Evolutionary conservation across 164 flowering plant genomes (phyloP).

Genomic region (Nymphaea colorata): DNA sequence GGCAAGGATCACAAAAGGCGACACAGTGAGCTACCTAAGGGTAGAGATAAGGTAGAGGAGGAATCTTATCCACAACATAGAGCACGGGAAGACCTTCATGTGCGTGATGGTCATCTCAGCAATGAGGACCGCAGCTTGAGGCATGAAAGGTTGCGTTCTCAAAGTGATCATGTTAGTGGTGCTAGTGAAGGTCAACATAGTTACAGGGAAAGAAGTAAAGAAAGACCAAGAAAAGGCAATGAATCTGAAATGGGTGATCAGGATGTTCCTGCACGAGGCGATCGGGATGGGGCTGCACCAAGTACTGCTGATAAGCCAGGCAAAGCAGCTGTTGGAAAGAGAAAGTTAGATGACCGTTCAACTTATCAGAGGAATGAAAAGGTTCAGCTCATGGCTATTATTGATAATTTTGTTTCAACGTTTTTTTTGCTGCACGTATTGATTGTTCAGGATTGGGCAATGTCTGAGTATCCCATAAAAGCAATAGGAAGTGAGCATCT

Average conservation of each 20-base stretch:
- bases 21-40: conserved; percentile 44
- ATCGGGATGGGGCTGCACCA: conserved; percentile 16
- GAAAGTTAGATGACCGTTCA: conserved; percentile 45
- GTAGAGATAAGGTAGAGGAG: conserved; percentile 51
- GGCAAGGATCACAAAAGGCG: conserved; percentile 51
- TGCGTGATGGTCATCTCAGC: conserved; percentile 31
- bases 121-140: conserved; percentile 53
- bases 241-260: conserved; percentile 42
- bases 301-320: background rate
- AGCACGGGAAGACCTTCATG: conserved; percentile 57
- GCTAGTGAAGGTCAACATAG: conserved; percentile 36
- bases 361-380: conserved; percentile 30
- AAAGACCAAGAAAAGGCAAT: conserved; percentile 33
- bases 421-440: background rate
- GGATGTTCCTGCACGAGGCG: conserved; percentile 15
- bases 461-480: too few species aligned
- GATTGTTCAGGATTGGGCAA: background rate
- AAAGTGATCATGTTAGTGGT: conserved; percentile 29
- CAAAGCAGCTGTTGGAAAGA: conserved; percentile 18
- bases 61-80: conserved; percentile 36
- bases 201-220: conserved; percentile 46
- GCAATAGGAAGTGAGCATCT: too few species aligned
- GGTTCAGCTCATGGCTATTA: conserved; percentile 33
- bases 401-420: background rate
- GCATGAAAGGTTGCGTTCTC: conserved; percentile 48